A percentile compares a stretch with the other conserved stretches of the same genome.
Evolutionary conservation across 768 basidiomycete species (phyloP).

Genomic region (Lactifluus subvellereus): DNA sequence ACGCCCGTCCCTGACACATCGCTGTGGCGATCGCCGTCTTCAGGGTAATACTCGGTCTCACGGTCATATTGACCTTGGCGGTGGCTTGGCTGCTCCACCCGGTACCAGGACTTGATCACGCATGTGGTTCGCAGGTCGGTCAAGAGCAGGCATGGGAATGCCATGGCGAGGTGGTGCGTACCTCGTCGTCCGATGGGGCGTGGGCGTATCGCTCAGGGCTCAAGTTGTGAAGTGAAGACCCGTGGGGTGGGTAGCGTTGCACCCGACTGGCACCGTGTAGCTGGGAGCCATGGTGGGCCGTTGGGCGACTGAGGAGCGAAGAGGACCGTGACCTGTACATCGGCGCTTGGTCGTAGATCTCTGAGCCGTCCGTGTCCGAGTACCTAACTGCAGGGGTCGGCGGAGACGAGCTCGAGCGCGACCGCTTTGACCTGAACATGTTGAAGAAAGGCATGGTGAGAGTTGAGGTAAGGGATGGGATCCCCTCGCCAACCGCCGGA

Average conservation of each 20-base stretch:
- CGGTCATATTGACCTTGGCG: background rate
- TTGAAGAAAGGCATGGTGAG: constrained; percentile 23
- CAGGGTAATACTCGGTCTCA: constrained; percentile 13
- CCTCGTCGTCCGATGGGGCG: constrained; percentile 3
- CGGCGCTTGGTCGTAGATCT: background rate
- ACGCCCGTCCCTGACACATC: background rate
- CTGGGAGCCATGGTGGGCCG: background rate
- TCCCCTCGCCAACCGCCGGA: constrained; percentile 1
- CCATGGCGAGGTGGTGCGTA: background rate
- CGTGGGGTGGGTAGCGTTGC: constrained; percentile 3
- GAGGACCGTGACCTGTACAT: background rate
- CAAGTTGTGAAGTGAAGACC: background rate
- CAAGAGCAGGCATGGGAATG: background rate
- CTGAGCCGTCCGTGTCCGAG: constrained; percentile 8
- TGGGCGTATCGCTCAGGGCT: constrained; percentile 1
- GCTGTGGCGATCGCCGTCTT: constrained; percentile 10
- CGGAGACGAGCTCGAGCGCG: background rate
- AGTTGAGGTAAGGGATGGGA: constrained; percentile 8
- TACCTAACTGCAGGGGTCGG: background rate
- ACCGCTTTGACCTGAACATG: constrained; percentile 20
- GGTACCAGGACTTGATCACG: constrained; percentile 20
- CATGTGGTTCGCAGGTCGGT: too few species aligned
- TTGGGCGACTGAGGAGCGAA: background rate
- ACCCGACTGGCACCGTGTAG: background rate
- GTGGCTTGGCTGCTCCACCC: constrained; percentile 5